These are phyloP conservation scores for Periconia sp. DNA, from an alignment of 2,329 filamentous ascomycete genomes.

Conservation along the genomic window DNA sequence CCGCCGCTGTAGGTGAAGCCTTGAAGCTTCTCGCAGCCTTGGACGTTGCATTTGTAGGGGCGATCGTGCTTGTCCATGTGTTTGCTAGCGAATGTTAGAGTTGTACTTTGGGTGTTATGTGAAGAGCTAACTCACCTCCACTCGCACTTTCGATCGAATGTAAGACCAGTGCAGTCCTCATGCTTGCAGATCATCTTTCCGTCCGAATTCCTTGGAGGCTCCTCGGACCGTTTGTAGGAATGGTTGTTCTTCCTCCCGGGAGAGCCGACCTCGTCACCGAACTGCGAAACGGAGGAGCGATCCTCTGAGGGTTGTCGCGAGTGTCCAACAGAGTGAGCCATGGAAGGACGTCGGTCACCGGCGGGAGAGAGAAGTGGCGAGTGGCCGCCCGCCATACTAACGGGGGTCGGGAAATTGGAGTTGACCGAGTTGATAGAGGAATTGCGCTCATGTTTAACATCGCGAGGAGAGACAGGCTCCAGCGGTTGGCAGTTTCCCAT, in stretches of 20 bases:
- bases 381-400: conserved; percentile 32
- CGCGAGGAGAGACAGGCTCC: conserved; percentile 23
- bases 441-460: conserved; percentile 34
- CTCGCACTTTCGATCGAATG: conserved; percentile 83
- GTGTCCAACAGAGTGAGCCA: conserved; percentile 24
- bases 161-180: conserved; percentile 67
- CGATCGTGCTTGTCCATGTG: conserved; percentile 98
- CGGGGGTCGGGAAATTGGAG: conserved; percentile 38
- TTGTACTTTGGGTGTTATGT: conserved; percentile 22
- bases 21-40: conserved; percentile 86
- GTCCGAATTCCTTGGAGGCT: conserved; percentile 64
- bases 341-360: conserved; percentile 21
- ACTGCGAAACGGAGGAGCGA: conserved; percentile 22
- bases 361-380: conserved; percentile 32
- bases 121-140: conserved; percentile 72
- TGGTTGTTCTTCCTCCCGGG: conserved; percentile 39
- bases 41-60: conserved; percentile 81
- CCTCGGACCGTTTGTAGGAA: conserved; percentile 45
- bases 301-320: conserved; percentile 28
- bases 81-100: conserved; percentile 61
- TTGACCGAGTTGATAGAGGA: conserved; percentile 27
- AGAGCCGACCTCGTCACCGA: conserved; percentile 30
- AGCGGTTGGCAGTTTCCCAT: conserved; percentile 30
- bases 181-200: conserved; percentile 76
- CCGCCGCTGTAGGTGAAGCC: conserved; percentile 96